Evolutionary conservation across 75 land plant species (phyloP).

Genomic region (Cunninghamia lanceolata): DNA sequence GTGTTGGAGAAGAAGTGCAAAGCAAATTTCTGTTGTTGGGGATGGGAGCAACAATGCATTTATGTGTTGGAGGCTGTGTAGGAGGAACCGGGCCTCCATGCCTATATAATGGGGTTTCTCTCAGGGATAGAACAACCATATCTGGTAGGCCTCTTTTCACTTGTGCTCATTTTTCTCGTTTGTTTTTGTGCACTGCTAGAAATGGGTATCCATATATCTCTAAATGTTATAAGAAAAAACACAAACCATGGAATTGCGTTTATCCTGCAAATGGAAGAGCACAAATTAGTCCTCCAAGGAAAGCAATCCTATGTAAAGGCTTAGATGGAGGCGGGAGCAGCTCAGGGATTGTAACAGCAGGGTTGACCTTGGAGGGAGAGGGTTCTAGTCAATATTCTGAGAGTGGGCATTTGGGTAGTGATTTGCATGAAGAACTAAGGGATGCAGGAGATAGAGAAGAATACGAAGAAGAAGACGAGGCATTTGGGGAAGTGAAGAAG

Average conservation of each 20-base stretch:
- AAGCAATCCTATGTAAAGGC: neutral
- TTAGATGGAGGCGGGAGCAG: neutral
- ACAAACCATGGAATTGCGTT: constrained; percentile 3
- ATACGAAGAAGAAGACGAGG: constrained; percentile 28
- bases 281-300: neutral
- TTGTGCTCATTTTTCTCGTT: neutral
- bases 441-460: neutral
- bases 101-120: neutral
- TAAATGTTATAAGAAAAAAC: neutral
- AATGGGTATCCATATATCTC: neutral
- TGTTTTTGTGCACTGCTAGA: neutral
- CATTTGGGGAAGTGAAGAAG: constrained; percentile 75
- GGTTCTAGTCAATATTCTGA: neutral
- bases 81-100: neutral
- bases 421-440: neutral
- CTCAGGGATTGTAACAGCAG: neutral
- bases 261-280: neutral
- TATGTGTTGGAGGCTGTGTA: neutral
- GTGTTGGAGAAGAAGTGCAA: neutral
- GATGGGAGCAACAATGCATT: neutral
- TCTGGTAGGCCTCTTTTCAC: constrained; percentile 4
- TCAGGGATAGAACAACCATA: neutral
- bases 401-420: neutral
- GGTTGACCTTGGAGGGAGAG: neutral
- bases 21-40: neutral